Evolutionary conservation across 1,284 basidiomycete genomes (phyloP), one percentile per base, ranked within the genome.

Genomic region (Rhizoctonia solani): DNA sequence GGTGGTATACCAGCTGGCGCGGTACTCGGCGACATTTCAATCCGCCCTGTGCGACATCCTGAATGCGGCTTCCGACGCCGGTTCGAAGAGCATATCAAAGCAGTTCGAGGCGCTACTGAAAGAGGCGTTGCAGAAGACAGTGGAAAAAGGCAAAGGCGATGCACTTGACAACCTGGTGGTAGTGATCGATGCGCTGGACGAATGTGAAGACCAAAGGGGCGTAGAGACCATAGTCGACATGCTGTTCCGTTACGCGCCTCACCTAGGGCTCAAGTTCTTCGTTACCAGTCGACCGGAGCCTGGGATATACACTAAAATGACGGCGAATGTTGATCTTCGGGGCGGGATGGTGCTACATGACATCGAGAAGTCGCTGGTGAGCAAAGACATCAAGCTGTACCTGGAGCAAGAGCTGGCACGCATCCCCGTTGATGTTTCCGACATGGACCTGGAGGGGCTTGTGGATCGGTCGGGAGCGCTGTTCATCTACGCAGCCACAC

Each of bases 161-260:
- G 6, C 39, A 1, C 53, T 19, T 2, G 13, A 5, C 1, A 27
- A 55, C 19, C 21, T 55, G 9, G 54, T 55, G 3, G 21, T 55
- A 11, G 54, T 55, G 13, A 42, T 55, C 14, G 54, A 55, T 39
- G 54, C 34, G 21, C 23, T 55, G 14, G 54, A 55, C 14, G 54
- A 55, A 25, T 55, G 54, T 29, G 54, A 55, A 1, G 4, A 14
- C 23, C 13, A 3, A 19, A 3, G 21, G 4, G 54, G 37, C 2
- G 37, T 55, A 11, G 54, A 27, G 8, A n/a, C 5, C 3, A 23
- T 55, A 21, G 19, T 55, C 8, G 1, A 3, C 16, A 29, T 23
- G 3, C 29, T 55, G 14, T 39, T 55, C 19, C 2, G 13, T n/a
- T 30, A 25, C 13, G 54, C 37, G 5, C 8, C 4, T 16, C 13